Evolutionary conservation across 768 basidiomycete species (phyloP).

Genomic region (Nidularia pulvinata): DNA sequence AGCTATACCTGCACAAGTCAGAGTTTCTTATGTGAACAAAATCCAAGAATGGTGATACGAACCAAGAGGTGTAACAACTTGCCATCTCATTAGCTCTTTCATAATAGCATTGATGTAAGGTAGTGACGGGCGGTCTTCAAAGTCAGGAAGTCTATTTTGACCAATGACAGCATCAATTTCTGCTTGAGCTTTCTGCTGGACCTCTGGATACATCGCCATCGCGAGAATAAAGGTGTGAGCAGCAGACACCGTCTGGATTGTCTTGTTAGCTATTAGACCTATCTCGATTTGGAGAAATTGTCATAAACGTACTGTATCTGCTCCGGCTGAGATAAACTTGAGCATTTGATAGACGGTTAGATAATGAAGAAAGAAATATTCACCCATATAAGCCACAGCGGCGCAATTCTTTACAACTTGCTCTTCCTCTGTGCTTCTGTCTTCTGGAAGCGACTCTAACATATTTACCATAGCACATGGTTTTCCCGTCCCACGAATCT

Average conservation of each 20-base stretch:
- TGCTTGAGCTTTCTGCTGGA: slow-evolving; percentile 9
- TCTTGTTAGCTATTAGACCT: background rate
- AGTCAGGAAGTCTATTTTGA: slow-evolving; percentile 6
- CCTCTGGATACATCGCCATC: slow-evolving; percentile 7
- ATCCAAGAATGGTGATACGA: background rate
- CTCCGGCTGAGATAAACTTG: background rate
- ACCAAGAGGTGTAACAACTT: background rate
- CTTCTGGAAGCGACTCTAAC: background rate
- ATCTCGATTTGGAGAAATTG: background rate
- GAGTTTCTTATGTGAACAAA: background rate
- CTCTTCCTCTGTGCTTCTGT: background rate
- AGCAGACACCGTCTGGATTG: slow-evolving; percentile 5
- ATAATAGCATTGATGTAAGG: slow-evolving; percentile 10
- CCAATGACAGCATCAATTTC: slow-evolving; percentile 7
- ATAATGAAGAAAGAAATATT: background rate
- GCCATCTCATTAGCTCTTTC: slow-evolving; percentile 11
- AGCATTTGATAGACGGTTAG: background rate
- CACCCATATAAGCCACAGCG: background rate
- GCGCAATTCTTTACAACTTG: background rate
- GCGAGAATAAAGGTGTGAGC: slow-evolving; percentile 8
- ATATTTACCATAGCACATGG: background rate
- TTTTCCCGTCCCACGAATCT: background rate
- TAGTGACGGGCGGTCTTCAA: slow-evolving; percentile 5
- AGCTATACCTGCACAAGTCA: background rate
- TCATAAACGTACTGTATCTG: background rate